phyloP scores from a whole-genome alignment of 1,284 basidiomycete genomes.

The Tilletia setariae region DNA sequence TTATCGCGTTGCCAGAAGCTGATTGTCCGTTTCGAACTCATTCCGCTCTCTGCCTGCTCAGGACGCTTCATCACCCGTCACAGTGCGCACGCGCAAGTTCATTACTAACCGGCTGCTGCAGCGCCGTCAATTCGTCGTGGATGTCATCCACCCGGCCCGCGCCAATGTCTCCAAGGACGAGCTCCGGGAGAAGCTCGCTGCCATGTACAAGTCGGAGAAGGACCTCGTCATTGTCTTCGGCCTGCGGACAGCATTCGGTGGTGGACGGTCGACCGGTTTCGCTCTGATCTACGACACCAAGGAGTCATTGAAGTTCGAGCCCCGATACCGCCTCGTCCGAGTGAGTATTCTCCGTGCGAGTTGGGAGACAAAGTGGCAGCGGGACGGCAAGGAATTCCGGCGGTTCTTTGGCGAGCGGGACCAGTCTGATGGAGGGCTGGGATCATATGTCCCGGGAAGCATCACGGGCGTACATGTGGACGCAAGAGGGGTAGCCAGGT shows the following conservation, averaged over 20 bases:
- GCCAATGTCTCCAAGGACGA: constrained; percentile 92
- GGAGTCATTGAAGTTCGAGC: constrained; percentile 87
- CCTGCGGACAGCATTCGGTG: constrained; percentile 88
- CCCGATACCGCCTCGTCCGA: constrained; percentile 88
- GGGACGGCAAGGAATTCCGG: too few relatives aligned
- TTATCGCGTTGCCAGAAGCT: not conserved
- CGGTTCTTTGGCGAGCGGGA: too few relatives aligned
- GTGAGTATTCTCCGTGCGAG: constrained; percentile 64
- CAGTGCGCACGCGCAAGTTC: constrained; percentile 98
- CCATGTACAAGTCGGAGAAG: constrained; percentile 65
- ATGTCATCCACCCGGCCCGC: constrained; percentile 92
- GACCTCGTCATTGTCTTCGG: constrained; percentile 65
- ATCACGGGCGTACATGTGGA: too few relatives aligned
- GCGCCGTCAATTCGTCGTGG: constrained; percentile 73
- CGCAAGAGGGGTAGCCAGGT: too few relatives aligned
- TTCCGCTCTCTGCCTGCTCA: constrained; percentile 18
- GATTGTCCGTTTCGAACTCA: not conserved
- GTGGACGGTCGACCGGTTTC: constrained; percentile 91
- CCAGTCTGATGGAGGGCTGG: too few relatives aligned
- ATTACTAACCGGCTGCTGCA: constrained; percentile 97
- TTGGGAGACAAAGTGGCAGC: too few relatives aligned
- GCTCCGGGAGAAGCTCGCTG: constrained; percentile 86
- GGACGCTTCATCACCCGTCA: constrained; percentile 85
- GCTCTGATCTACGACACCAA: constrained; percentile 97
- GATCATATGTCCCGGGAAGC: too few relatives aligned